Conservation (phyloP, 768 basidiomycete species). For the Amanita thiersii region DNA sequence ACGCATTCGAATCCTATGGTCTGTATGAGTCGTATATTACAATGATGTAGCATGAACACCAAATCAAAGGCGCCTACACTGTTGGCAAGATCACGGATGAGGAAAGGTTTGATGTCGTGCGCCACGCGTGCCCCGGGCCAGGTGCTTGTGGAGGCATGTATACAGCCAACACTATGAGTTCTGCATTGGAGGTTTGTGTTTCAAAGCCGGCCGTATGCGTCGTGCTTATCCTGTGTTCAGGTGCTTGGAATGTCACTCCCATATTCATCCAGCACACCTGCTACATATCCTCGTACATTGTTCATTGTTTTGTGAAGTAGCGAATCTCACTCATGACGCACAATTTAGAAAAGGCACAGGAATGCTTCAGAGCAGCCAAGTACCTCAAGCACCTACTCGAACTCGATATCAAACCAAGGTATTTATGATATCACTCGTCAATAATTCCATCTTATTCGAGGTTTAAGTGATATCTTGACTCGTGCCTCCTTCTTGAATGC, state of each 20-base stretch:
- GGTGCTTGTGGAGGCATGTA: slow-evolving; percentile 89
- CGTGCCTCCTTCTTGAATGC: slow-evolving; percentile 70
- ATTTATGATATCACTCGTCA: neutral
- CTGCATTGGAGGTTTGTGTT: slow-evolving; percentile 53
- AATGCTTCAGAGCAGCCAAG: slow-evolving; percentile 71
- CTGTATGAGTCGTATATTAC: slow-evolving; percentile 4
- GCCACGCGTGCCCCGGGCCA: slow-evolving; percentile 77
- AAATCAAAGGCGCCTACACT: slow-evolving; percentile 54
- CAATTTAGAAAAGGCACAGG: slow-evolving; percentile 66
- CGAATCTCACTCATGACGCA: neutral
- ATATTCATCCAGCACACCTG: slow-evolving; percentile 75
- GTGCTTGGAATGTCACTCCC: slow-evolving; percentile 82
- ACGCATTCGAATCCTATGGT: slow-evolving; percentile 84
- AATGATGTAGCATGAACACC: neutral
- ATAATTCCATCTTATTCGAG: neutral
- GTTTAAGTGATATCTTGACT: slow-evolving; percentile 32
- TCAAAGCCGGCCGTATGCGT: neutral
- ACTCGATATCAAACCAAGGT: slow-evolving; percentile 78
- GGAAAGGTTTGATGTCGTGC: slow-evolving; percentile 77
- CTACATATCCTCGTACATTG: slow-evolving; percentile 52
- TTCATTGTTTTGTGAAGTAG: neutral
- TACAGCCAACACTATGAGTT: slow-evolving; percentile 88
- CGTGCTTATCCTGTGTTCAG: slow-evolving; percentile 12
- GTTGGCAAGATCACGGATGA: slow-evolving; percentile 75
- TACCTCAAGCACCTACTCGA: slow-evolving; percentile 71